Conservation (phyloP, 2,329 filamentous ascomycete genomes). For the Arthrobotrys iridis region DNA sequence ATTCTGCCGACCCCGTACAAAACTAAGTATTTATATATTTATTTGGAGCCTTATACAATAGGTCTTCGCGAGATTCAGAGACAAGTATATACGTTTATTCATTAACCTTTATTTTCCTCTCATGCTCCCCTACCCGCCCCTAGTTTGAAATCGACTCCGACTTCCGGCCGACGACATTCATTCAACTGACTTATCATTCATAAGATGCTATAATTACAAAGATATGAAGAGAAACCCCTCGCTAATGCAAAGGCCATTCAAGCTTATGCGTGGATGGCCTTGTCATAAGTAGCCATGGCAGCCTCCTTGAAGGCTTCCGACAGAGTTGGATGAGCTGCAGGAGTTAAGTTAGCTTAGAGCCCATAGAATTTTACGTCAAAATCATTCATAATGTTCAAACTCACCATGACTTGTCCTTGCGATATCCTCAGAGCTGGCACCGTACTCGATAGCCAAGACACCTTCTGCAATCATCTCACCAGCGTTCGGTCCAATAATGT, state of each 20-base stretch:
- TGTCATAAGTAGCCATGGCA: slow-evolving; percentile 94
- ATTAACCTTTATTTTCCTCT: slow-evolving; percentile 4
- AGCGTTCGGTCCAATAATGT: slow-evolving; percentile 95
- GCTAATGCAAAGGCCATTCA: background rate
- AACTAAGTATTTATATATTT: slow-evolving; percentile 7
- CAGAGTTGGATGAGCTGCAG: slow-evolving; percentile 80
- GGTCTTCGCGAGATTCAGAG: no score
- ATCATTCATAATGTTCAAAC: slow-evolving; percentile 15
- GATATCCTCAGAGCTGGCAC: slow-evolving; percentile 93
- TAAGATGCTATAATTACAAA: slow-evolving; percentile 55
- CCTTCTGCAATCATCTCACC: slow-evolving; percentile 99
- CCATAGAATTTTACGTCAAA: background rate
- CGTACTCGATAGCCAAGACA: slow-evolving; percentile 93
- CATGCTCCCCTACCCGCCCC: background rate
- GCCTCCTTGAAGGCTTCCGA: slow-evolving; percentile 99
- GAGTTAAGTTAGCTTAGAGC: slow-evolving; percentile 1
- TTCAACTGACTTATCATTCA: slow-evolving; percentile 19
- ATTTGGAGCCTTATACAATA: no score
- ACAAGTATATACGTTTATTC: slow-evolving; percentile 39
- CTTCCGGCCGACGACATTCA: background rate
- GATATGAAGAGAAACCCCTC: slow-evolving; percentile 24
- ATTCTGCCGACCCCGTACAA: no score
- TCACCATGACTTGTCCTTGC: slow-evolving; percentile 85
- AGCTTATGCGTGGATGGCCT: slow-evolving; percentile 90
- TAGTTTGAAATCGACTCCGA: background rate